Conservation (phyloP, 2,329 filamentous ascomycete species). For the Penicillium sp. region DNA sequence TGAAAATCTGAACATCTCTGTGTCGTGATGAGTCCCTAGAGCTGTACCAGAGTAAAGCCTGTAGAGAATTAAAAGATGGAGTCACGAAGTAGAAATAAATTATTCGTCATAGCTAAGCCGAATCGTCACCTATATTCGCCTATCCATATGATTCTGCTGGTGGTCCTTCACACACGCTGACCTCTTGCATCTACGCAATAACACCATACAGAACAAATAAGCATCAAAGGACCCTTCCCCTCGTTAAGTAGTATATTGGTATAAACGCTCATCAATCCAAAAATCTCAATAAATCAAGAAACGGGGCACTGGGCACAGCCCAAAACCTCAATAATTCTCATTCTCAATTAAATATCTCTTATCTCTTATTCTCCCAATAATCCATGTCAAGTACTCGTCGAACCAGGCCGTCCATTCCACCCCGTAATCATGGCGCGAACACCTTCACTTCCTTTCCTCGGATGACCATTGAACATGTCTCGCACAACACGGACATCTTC, state of each 20-base stretch:
- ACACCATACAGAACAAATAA: not conserved
- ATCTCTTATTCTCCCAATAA: not conserved
- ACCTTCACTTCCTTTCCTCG: slow-evolving; percentile 26
- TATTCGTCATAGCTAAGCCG: not conserved
- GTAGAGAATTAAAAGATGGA: not conserved
- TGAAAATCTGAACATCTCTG: not conserved
- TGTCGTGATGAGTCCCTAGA: not conserved
- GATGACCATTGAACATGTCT: slow-evolving; percentile 34
- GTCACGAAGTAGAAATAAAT: not conserved
- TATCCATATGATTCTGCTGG: not conserved
- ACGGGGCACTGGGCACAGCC: not conserved
- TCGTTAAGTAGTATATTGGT: not conserved
- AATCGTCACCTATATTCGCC: not conserved
- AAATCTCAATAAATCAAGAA: not conserved
- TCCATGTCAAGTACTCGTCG: not conserved
- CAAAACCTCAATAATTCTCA: not conserved
- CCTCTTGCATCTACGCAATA: not conserved
- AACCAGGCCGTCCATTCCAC: not conserved
- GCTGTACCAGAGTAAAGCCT: not conserved
- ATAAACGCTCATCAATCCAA: not conserved
- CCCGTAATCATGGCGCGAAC: slow-evolving; percentile 28
- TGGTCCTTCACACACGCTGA: not conserved
- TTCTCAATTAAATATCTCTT: not conserved
- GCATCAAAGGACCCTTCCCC: not conserved
- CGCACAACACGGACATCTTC: slow-evolving; percentile 38